Evolutionary conservation across 192 early-diverging fungal species (phyloP), one percentile per base, ranked within the genome.

Genomic region (Umbelopsis sp.): DNA sequence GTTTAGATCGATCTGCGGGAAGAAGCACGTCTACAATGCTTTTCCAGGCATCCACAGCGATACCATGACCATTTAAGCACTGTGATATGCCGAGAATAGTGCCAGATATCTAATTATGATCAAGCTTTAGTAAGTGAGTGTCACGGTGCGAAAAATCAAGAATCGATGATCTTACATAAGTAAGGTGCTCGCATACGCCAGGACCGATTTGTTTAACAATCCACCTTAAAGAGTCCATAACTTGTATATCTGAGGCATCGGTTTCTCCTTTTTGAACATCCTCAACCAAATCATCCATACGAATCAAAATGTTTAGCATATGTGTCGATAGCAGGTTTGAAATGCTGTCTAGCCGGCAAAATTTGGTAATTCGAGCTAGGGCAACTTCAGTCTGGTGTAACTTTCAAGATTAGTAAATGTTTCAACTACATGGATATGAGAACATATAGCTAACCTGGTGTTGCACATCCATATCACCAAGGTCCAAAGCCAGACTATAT

Each of bases 291-390:
- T 15, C 11, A 16, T 61, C 55, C 55, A 61, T 61, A n/a, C 33
- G 18, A 2, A 30, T 61, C 55, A 61, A 61, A 16, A 61, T 61
- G 30, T 61, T 61, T 7, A 61, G 30, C 55, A 61, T 61, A 61
- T 61, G 55, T 1, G 21, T 61, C 33, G 55, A 61, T 22, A 61
- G 27, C 7, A 61, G 55, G 33, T 30, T 30, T 16, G 27, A 13
- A 18, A 61, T 25, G 25, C 55, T 25, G 18, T 61, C 30, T n/a
- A 61, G 25, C 11, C 4, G 25, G 2, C 27, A 30, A 2, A 61
- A n/a, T 35, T 18, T 61, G 11, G 55, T 30, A 25, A 61, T 35
- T 22, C 55, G 55, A n/a, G 21, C 25, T n/a, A 61, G 15, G 16
- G 55, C 55, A 61, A 16, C 11, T 16, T 61, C 27, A 8, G 9